Evolutionary conservation across 1,284 basidiomycete genomes (phyloP).

Genomic region (Clitocybe nebularis): DNA sequence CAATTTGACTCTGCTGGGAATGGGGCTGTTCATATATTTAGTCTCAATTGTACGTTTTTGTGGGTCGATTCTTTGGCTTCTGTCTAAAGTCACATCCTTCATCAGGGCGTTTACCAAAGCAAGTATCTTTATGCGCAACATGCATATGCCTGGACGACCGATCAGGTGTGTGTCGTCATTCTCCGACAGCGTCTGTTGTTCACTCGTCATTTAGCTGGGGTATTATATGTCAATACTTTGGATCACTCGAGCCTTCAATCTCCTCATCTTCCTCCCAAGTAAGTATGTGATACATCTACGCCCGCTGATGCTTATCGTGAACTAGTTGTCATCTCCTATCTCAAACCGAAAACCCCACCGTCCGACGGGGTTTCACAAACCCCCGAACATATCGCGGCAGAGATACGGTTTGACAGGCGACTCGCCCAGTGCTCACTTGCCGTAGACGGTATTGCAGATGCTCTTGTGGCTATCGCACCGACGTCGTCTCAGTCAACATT

Average conservation of each 20-base stretch:
- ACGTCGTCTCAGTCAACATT: slow-evolving; percentile 33
- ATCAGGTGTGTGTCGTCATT: slow-evolving; percentile 28
- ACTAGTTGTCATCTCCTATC: slow-evolving; percentile 38
- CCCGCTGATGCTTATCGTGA: slow-evolving; percentile 1
- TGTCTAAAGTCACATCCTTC: slow-evolving; percentile 2
- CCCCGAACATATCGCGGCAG: slow-evolving; percentile 34
- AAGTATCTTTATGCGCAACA: slow-evolving; percentile 53
- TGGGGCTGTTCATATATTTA: slow-evolving; percentile 42
- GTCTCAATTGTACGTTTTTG: slow-evolving; percentile 41
- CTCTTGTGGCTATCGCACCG: slow-evolving; percentile 35
- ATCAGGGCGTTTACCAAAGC: slow-evolving; percentile 44
- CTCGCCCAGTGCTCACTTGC: slow-evolving; percentile 41
- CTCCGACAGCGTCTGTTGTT: background rate
- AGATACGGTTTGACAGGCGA: slow-evolving; percentile 40
- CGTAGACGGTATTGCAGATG: slow-evolving; percentile 40
- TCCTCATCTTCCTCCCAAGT: slow-evolving; percentile 47
- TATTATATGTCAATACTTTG: slow-evolving; percentile 51
- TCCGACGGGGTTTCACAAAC: slow-evolving; percentile 21
- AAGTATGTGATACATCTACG: slow-evolving; percentile 15
- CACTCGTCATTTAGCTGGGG: slow-evolving; percentile 32
- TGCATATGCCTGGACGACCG: slow-evolving; percentile 45
- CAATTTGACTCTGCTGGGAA: slow-evolving; percentile 43
- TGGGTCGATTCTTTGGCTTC: background rate
- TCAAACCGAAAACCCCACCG: slow-evolving; percentile 37
- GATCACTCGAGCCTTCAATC: slow-evolving; percentile 43